Base-by-base conservation (phyloP, 2,329 filamentous ascomycete species). In the Alternaria metachromatica region DNA sequence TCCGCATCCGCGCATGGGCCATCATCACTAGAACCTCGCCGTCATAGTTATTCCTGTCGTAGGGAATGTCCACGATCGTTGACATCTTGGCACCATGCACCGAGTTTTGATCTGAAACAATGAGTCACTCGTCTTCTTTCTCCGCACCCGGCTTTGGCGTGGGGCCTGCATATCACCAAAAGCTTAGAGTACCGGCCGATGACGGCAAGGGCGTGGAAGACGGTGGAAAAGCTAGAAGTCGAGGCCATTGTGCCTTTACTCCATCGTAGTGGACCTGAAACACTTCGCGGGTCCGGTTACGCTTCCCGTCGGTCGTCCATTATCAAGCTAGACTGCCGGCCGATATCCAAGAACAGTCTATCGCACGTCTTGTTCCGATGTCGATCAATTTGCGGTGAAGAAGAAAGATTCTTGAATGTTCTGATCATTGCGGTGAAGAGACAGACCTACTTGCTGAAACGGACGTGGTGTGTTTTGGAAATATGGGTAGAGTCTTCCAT, bases 321-420 rank as follows among this genome's bases (percentile, higher is more conserved):
- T 51, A 63, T 53, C 25, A 66, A 68, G 63, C 67, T 69, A 62
- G 69, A 65, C 71, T 56, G 62, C 59, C 37, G 46, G 25, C 46
- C 13, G 51, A 61, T 28, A 57, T 53, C 58, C 59, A 72, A 66
- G 63, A 56, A 64, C 57, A 68, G 58, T 66, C 50, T 33, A 63
- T 72, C 62, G 67, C 65, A 68, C 57, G 55, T 58, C 55, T 53
- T 55, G 44, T 68, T 54, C 56, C 60, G 55, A 41, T 66, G 64
- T 67, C 60, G 67, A 66, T 66, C 65, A 66, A 68, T 49, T 70
- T 71, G 69, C 72, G 69, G 71, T 75, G 72, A 65, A 55, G 44
- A 62, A 48, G 44, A 56, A 25, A 51, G 21, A 51, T 49, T 65
- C 51, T 64, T 56, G 55, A 62, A 67, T 62, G 60, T 70, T 65